phyloP scores from a whole-genome alignment of 106 monocot species.

The Alisma plantagoaquatica region DNA sequence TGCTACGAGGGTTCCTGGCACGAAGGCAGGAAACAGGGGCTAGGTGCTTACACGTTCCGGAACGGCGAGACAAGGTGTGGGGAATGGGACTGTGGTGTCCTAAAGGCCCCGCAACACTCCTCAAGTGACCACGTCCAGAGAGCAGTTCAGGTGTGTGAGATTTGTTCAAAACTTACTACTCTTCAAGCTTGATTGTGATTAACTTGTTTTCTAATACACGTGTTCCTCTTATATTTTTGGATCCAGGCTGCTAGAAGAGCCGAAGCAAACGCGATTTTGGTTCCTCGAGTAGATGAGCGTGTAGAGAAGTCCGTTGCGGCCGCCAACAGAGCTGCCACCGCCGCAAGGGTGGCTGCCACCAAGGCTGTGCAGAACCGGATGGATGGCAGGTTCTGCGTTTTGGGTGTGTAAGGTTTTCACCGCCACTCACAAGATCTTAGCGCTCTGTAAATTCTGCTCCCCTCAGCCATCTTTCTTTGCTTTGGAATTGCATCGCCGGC shows the following conservation, averaged over 20 bases:
- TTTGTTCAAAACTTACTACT: too few relatives aligned
- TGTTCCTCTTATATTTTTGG: too few relatives aligned
- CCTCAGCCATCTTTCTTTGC: too few relatives aligned
- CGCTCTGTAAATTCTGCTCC: too few relatives aligned
- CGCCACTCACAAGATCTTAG: too few relatives aligned
- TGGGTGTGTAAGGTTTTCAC: not conserved
- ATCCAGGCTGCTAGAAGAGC: slow-evolving; percentile 17
- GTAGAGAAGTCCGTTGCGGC: slow-evolving; percentile 12
- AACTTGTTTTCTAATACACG: too few relatives aligned
- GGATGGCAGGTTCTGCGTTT: slow-evolving; percentile 5
- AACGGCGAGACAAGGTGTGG: slow-evolving; percentile 12
- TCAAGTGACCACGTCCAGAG: not conserved
- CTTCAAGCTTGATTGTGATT: too few relatives aligned
- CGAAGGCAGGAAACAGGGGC: slow-evolving; percentile 19
- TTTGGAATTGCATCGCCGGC: too few relatives aligned
- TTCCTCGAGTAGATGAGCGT: slow-evolving; percentile 9
- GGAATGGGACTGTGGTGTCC: slow-evolving; percentile 11
- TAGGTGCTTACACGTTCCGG: slow-evolving; percentile 12
- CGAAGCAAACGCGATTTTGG: not conserved
- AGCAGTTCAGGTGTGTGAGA: slow-evolving; percentile 13
- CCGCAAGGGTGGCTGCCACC: slow-evolving; percentile 13
- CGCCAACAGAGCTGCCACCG: slow-evolving; percentile 17
- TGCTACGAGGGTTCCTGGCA: slow-evolving; percentile 27
- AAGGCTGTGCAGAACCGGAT: slow-evolving; percentile 21
- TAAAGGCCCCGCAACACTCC: not conserved